Conservation (phyloP, 2,329 filamentous ascomycete genomes). For the Phialophora macrospora region DNA sequence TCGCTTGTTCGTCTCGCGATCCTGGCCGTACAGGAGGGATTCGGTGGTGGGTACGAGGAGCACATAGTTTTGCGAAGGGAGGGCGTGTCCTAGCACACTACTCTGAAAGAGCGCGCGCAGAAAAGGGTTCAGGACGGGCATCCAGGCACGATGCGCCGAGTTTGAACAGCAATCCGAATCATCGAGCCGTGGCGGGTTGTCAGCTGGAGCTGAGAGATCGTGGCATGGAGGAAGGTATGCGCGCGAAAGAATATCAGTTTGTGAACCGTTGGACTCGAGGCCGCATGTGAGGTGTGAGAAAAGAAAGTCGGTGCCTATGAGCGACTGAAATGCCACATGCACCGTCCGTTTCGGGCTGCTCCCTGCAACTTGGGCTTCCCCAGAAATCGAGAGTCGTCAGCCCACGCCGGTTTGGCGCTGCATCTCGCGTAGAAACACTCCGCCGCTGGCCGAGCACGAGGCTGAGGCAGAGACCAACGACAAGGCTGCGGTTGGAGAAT, state of each 20-base stretch:
- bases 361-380: constrained; percentile 13
- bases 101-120: constrained; percentile 98
- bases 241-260: neutral
- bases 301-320: neutral
- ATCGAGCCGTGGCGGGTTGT: constrained; percentile 28
- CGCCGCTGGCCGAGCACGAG: neutral
- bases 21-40: constrained; percentile 82
- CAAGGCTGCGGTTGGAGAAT: neutral
- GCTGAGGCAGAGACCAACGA: neutral
- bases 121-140: constrained; percentile 99
- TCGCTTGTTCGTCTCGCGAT: constrained; percentile 78
- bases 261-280: neutral
- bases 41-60: constrained; percentile 93
- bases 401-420: neutral
- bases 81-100: constrained; percentile 87
- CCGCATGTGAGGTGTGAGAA: constrained; percentile 10
- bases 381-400: neutral
- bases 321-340: constrained; percentile 16
- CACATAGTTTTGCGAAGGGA: constrained; percentile 87
- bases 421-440: constrained; percentile 2
- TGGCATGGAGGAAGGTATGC: neutral
- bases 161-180: constrained; percentile 23
- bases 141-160: constrained; percentile 60
- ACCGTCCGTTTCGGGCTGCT: constrained; percentile 2
- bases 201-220: constrained; percentile 15